phyloP scores from a whole-genome alignment of 2,329 filamentous ascomycete species.

The Aphanoascus verrucosus region DNA sequence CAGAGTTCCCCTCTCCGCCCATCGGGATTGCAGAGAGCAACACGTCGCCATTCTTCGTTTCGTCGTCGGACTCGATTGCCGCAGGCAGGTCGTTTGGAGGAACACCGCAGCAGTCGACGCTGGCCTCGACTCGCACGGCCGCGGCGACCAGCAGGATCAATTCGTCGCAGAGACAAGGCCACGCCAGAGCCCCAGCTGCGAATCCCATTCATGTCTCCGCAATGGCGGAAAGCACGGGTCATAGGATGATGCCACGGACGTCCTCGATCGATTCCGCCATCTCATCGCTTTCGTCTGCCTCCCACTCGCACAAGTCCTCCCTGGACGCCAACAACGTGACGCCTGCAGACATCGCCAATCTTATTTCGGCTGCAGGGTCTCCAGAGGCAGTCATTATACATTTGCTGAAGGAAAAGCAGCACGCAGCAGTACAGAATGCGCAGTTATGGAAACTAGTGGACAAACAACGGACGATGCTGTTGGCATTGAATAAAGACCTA shows the following conservation, averaged over 20 bases:
- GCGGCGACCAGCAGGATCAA: not conserved
- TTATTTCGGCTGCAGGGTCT: conserved; percentile 77
- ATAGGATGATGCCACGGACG: conserved; percentile 50
- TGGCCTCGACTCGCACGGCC: not conserved
- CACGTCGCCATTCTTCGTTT: not conserved
- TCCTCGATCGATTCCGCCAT: conserved; percentile 91
- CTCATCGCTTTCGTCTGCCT: conserved; percentile 57
- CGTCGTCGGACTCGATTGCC: not conserved
- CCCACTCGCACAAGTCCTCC: conserved; percentile 49
- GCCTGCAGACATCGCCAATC: conserved; percentile 62
- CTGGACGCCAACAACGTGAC: conserved; percentile 48
- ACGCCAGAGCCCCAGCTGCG: conserved; percentile 21
- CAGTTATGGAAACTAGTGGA: conserved; percentile 94
- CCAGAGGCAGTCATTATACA: conserved; percentile 81
- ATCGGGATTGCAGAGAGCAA: not conserved
- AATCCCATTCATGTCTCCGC: conserved; percentile 15
- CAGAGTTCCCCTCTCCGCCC: conserved; percentile 3
- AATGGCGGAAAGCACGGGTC: conserved; percentile 12
- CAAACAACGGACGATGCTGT: conserved; percentile 87
- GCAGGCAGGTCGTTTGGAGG: not conserved
- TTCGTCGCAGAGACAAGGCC: conserved; percentile 16
- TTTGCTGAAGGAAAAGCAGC: conserved; percentile 81
- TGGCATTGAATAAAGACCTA: conserved; percentile 88
- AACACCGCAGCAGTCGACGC: not conserved
- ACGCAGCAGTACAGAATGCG: conserved; percentile 75